These are phyloP conservation scores for Aspergillus novoparasiticus DNA, from an alignment of 2,329 filamentous ascomycete species.

Conservation along the genomic window DNA sequence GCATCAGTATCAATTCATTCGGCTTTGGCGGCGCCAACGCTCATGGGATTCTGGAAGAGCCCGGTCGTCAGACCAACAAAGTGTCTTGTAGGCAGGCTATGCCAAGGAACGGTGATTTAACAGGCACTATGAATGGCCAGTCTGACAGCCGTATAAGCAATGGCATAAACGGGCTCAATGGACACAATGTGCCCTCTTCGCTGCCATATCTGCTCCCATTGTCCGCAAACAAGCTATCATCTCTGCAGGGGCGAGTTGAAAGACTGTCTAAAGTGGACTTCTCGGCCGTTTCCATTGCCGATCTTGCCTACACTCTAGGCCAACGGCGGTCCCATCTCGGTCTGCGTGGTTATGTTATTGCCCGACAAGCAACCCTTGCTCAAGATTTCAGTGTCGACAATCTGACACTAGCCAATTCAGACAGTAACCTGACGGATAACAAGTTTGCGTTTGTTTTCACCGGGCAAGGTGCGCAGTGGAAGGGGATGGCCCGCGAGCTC, in stretches of 20 bases:
- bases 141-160: neutral
- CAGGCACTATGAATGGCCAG: neutral
- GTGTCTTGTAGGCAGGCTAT: neutral
- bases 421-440: neutral
- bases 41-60: slow-evolving; percentile 16
- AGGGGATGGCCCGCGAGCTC: slow-evolving; percentile 15
- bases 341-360: neutral
- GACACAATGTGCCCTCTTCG: neutral
- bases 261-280: neutral
- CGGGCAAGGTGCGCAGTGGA: slow-evolving; percentile 27
- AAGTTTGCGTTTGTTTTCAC: slow-evolving; percentile 22
- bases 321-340: slow-evolving; percentile 18
- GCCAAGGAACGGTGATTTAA: neutral
- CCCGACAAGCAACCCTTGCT: neutral
- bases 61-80: neutral
- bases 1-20: slow-evolving; percentile 27
- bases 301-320: slow-evolving; percentile 1
- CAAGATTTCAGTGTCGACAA: neutral
- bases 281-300: neutral
- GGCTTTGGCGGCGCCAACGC: slow-evolving; percentile 35
- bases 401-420: neutral
- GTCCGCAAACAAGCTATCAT: neutral
- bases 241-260: neutral
- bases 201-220: neutral
- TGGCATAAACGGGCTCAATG: neutral